Evolutionary conservation across 495 filamentous ascomycete species (phyloP).

Genomic region (Hypoxylon lenormandii): DNA sequence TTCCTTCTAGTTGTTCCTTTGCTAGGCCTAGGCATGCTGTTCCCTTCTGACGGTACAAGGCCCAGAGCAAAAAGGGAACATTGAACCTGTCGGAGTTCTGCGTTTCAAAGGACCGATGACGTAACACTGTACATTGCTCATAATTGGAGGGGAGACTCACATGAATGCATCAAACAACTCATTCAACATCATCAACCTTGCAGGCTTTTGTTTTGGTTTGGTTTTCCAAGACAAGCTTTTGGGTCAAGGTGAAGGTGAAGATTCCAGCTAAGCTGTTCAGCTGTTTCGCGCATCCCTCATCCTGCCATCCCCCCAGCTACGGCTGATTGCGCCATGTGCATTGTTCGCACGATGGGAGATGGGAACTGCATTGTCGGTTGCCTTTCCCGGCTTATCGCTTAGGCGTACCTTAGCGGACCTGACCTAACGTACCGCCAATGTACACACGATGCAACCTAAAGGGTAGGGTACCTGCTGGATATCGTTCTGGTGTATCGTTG

Average conservation of each 20-base stretch:
- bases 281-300: constrained; percentile 10
- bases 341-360: constrained; percentile 29
- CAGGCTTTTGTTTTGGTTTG: background rate
- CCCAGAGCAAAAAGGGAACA: too few relatives aligned
- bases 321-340: constrained; percentile 40
- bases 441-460: constrained; percentile 17
- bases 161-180: constrained; percentile 34
- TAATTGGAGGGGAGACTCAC: constrained; percentile 14
- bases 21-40: background rate
- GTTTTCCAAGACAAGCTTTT: constrained; percentile 19
- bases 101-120: constrained; percentile 36
- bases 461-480: constrained; percentile 20
- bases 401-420: constrained; percentile 22
- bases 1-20: background rate
- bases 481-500: constrained; percentile 1
- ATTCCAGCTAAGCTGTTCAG: constrained; percentile 26
- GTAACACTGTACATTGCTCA: constrained; percentile 16
- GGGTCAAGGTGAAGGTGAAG: constrained; percentile 10
- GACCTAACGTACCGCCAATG: constrained; percentile 9
- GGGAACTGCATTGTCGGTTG: constrained; percentile 26
- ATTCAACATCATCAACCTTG: background rate
- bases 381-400: constrained; percentile 27
- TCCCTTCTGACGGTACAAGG: background rate
- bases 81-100: constrained; percentile 21
- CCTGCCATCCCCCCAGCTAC: constrained; percentile 34